Evolutionary conservation across 1,284 basidiomycete species (phyloP), one percentile per base, ranked within the genome.

Genomic region (Rhodotorula sp.): DNA sequence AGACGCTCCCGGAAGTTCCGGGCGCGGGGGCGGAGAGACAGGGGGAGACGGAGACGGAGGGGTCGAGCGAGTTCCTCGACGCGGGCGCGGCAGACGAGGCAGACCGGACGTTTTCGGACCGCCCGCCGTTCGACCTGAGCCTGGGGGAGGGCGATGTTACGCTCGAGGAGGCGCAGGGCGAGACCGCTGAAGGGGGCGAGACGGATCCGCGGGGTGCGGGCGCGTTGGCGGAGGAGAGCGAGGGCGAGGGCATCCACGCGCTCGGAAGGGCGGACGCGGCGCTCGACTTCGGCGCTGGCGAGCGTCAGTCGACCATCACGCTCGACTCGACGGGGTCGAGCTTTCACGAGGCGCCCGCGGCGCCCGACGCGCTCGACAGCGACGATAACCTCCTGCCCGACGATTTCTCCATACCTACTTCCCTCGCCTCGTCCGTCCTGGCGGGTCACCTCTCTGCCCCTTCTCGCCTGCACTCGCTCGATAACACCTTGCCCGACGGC

Each of bases 271-370:
- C 21, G 25, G 22, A 21, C 39, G 39, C 39, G 39, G 39, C 39
- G 44, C 44, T 21, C 50, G n/a, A 51, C n/a, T 8, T 2, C 27
- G 25, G 15, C 36, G 7, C 36, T 7, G 25, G 29, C n/a, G 29
- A 67, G 41, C 59, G 56, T 0, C 29, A 58, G 27, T 65, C 70
- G 57, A 36, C 60, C 9, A 44, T 56, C 10, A 56, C 62, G 44
- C n/a, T 55, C 57, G 57, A 46, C 44, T 73, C 72, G 62, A 62
- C 39, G 8, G 72, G 72, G 1, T 73, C 72, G 44, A 73, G 72
- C 60, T 73, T 70, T 48, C 72, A 70, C 57, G 69, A 59, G 21
- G 41, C 54, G 1, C 2, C 21, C 29, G 57, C 39, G 32, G 46
- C 34, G 25, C 48, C 19, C 44, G 44, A 13, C 5, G 44, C 9